A percentile compares a stretch with the other conserved stretches of the same genome.
These are phyloP conservation scores for Acidiella bohemica DNA, from an alignment of 495 filamentous ascomycete genomes.

Conservation along the genomic window DNA sequence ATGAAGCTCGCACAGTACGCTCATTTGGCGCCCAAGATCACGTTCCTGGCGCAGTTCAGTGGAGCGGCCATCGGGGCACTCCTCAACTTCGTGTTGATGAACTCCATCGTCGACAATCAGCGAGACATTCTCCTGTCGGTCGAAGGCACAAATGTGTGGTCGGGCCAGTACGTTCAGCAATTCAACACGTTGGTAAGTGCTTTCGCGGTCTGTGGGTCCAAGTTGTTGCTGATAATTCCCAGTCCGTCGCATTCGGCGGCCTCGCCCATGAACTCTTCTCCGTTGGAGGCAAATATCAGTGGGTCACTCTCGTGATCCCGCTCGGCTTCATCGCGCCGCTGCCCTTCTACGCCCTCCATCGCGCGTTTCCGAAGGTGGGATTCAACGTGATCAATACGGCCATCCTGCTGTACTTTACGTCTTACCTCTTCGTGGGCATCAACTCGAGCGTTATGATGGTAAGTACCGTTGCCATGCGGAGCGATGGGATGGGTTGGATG, in stretches of 20 bases:
- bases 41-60: conserved; percentile 35
- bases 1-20: conserved; percentile 31
- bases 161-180: conserved; percentile 34
- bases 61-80: conserved; percentile 36
- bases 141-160: conserved; percentile 36
- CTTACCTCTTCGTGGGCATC: conserved; percentile 27
- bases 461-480: too few relatives aligned
- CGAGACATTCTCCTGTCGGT: conserved; percentile 26
- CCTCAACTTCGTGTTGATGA: conserved; percentile 40
- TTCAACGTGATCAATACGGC: conserved; percentile 26
- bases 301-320: conserved; percentile 28
- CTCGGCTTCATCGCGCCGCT: conserved; percentile 29
- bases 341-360: too few relatives aligned
- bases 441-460: conserved; percentile 30
- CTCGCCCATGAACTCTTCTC: conserved; percentile 34
- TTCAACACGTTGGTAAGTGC: conserved; percentile 32
- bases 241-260: too few relatives aligned
- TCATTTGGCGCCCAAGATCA: conserved; percentile 29
- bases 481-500: too few relatives aligned
- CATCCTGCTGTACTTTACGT: conserved; percentile 28
- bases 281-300: conserved; percentile 26
- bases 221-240: too few relatives aligned
- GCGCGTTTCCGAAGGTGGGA: too few relatives aligned
- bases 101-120: conserved; percentile 25
- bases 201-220: too few relatives aligned